A percentile compares a stretch with the other conserved stretches of the same genome.
phyloP scores from a whole-genome alignment of 176 grass and related monocot species.

The Pharus latifolius region DNA sequence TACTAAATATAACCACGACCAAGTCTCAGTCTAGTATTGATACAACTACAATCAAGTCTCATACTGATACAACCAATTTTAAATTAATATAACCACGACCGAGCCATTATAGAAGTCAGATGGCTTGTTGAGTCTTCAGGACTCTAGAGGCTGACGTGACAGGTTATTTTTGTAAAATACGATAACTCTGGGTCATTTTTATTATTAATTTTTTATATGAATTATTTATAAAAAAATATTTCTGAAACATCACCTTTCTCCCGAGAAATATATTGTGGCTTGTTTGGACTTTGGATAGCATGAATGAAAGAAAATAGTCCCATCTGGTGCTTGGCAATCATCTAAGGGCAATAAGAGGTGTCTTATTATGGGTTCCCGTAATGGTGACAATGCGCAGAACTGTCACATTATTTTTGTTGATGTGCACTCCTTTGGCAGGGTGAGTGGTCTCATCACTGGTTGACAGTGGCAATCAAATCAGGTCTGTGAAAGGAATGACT shows the following conservation, averaged over 20 bases:
- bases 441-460: not conserved
- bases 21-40: too few relatives aligned
- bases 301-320: not conserved
- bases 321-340: slow-evolving; percentile 1
- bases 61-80: too few relatives aligned
- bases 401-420: not conserved
- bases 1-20: too few relatives aligned
- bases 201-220: too few relatives aligned
- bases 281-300: not conserved
- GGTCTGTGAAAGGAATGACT: not conserved
- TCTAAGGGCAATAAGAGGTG: not conserved
- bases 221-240: too few relatives aligned
- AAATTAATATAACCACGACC: too few relatives aligned
- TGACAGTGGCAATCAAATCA: not conserved
- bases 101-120: too few relatives aligned
- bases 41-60: too few relatives aligned
- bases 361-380: not conserved
- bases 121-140: too few relatives aligned
- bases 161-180: too few relatives aligned
- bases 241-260: not conserved
- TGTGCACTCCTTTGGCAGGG: not conserved
- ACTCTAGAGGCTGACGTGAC: too few relatives aligned
- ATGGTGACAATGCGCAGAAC: slow-evolving; percentile 7
- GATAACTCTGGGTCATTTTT: too few relatives aligned
- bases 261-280: not conserved